These are phyloP conservation scores for Eucalyptus cladocalyx DNA, from an alignment of 345 rosid genomes.

Conservation along the genomic window DNA sequence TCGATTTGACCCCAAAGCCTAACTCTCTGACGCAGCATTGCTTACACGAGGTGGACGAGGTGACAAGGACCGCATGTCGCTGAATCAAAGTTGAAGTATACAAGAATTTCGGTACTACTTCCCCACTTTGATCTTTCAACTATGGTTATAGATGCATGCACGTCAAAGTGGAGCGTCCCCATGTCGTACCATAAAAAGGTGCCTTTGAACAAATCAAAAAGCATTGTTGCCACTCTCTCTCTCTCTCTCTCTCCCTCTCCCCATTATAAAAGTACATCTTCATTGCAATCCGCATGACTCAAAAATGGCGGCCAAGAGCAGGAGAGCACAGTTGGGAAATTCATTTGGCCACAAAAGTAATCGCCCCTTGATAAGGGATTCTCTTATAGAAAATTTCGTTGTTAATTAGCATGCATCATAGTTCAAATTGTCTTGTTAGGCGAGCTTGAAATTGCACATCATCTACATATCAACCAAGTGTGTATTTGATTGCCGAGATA, in stretches of 20 bases:
- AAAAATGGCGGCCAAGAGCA: neutral
- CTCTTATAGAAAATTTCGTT: neutral
- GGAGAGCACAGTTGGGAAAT: neutral
- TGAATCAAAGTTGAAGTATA: neutral
- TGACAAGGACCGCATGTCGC: neutral
- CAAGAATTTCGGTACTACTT: neutral
- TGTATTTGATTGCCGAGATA: rapidly evolving
- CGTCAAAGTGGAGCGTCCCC: neutral
- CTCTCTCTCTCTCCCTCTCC: neutral
- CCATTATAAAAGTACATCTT: neutral
- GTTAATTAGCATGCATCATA: neutral
- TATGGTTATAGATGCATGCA: neutral
- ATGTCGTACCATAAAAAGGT: neutral
- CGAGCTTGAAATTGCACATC: neutral
- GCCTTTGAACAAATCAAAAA: neutral
- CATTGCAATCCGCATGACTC: neutral
- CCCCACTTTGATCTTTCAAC: neutral
- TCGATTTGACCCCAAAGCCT: neutral
- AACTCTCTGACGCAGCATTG: neutral
- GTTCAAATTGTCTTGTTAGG: neutral
- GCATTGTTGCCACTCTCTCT: neutral
- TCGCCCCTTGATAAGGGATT: neutral
- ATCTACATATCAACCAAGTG: neutral
- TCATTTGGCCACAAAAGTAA: neutral
- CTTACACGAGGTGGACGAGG: neutral